phyloP scores from a whole-genome alignment of 306 rosid species.

The Mimosa bimucronata region DNA sequence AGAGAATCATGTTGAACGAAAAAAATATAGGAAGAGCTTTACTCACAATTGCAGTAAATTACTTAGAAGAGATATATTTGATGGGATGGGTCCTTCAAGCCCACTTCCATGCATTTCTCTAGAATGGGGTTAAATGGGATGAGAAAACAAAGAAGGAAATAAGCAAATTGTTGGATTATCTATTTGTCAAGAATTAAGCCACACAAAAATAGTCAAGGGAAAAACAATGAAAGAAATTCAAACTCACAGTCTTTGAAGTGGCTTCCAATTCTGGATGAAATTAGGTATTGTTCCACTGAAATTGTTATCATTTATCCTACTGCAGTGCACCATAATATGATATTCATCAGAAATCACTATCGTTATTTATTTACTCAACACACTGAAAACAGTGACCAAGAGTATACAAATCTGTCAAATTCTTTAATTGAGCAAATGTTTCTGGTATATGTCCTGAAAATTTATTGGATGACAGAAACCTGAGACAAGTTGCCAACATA shows the following conservation, averaged over 20 bases:
- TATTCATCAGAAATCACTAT: constrained; percentile 13
- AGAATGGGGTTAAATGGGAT: constrained; percentile 39
- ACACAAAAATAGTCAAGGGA: constrained; percentile 18
- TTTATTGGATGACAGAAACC: constrained; percentile 77
- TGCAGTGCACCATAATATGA: constrained; percentile 51
- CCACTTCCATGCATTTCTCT: constrained; percentile 92
- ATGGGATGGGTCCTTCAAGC: constrained; percentile 84
- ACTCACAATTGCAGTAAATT: constrained; percentile 68
- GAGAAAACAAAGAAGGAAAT: constrained; percentile 29
- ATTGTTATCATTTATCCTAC: constrained; percentile 79
- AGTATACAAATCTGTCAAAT: constrained; percentile 69
- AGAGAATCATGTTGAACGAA: neutral
- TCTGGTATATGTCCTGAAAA: constrained; percentile 67
- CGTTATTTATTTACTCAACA: constrained; percentile 5
- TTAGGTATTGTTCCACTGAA: constrained; percentile 72
- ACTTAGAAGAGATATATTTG: constrained; percentile 62
- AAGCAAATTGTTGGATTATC: constrained; percentile 12
- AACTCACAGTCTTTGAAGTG: constrained; percentile 73
- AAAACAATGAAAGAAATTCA: constrained; percentile 5
- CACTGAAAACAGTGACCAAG: neutral
- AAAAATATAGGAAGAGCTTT: constrained; percentile 24
- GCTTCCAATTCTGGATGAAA: constrained; percentile 74
- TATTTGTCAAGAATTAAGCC: constrained; percentile 3
- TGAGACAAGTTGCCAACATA: constrained; percentile 40
- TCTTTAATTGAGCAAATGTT: constrained; percentile 57